phyloP scores from a whole-genome alignment of 345 rosid species.

The Brassica rapa region DNA sequence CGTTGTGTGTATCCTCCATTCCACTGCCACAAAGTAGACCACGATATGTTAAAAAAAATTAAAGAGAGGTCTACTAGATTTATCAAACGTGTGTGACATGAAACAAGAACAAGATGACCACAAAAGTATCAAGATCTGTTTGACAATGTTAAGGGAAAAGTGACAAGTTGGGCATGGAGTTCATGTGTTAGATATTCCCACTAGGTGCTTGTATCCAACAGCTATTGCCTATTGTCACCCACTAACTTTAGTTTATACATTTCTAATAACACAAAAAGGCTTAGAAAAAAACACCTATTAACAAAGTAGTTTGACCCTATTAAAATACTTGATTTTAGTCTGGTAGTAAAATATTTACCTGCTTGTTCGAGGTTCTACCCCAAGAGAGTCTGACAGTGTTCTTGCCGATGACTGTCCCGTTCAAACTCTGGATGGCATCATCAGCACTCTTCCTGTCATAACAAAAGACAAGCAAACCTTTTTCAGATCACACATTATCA shows the following conservation, averaged over 20 bases:
- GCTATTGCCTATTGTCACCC: neutral
- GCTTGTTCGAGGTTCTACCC: constrained; percentile 93
- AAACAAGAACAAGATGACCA: neutral
- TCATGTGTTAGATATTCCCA: constrained; percentile 19
- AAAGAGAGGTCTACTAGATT: neutral
- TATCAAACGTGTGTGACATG: neutral
- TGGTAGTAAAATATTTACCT: constrained; percentile 43
- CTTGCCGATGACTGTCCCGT: constrained; percentile 80
- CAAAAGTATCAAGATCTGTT: neutral
- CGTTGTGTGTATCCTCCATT: constrained; percentile 62
- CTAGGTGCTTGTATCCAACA: neutral
- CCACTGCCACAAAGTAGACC: constrained; percentile 59
- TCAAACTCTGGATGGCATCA: constrained; percentile 74
- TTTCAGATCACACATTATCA: neutral
- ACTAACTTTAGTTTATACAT: constrained; percentile 10
- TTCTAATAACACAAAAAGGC: constrained; percentile 10
- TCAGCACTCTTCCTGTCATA: constrained; percentile 75
- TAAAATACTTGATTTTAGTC: neutral
- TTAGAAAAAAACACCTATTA: neutral
- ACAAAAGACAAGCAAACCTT: neutral
- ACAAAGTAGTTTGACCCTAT: constrained; percentile 17
- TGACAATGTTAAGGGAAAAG: neutral
- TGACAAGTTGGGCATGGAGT: constrained; percentile 17
- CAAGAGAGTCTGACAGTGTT: constrained; percentile 93
- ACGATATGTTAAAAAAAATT: neutral